Evolutionary conservation across 2,329 filamentous ascomycete genomes (phyloP).

Genomic region (Aspergillus sojae): DNA sequence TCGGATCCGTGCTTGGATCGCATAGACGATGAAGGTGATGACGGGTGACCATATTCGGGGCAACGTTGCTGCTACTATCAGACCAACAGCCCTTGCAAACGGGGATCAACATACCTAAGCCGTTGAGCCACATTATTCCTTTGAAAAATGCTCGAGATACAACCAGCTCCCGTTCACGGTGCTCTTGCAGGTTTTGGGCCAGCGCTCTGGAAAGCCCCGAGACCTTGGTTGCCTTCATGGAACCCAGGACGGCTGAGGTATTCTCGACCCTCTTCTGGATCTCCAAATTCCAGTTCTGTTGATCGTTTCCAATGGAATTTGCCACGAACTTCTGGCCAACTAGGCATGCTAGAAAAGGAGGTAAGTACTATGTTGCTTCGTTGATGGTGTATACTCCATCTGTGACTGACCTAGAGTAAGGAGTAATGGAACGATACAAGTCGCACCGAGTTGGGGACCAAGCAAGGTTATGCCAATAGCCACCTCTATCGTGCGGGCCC

Average conservation of each 20-base stretch:
- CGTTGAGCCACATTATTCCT: background rate
- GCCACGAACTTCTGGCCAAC: background rate
- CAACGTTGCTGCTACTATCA: background rate
- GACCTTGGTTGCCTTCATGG: background rate
- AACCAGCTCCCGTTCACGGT: background rate
- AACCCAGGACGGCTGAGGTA: background rate
- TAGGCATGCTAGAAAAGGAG: background rate
- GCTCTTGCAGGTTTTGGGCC: background rate
- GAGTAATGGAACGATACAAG: background rate
- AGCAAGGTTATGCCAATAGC: background rate
- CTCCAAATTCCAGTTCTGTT: background rate
- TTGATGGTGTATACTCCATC: background rate
- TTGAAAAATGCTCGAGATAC: background rate
- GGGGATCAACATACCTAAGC: background rate
- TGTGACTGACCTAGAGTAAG: slow-evolving; percentile 2
- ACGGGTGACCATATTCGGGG: slow-evolving; percentile 5
- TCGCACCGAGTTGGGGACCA: background rate
- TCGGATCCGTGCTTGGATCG: background rate
- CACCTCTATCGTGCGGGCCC: background rate
- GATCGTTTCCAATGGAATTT: background rate
- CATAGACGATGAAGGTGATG: slow-evolving; percentile 6
- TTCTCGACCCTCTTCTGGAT: background rate
- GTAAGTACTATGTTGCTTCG: background rate
- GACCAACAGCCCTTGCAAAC: background rate
- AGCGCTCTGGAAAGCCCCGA: background rate